Evolutionary conservation across 352 stramenopile species (phyloP).

Genomic region (Phytopythium montanum): DNA sequence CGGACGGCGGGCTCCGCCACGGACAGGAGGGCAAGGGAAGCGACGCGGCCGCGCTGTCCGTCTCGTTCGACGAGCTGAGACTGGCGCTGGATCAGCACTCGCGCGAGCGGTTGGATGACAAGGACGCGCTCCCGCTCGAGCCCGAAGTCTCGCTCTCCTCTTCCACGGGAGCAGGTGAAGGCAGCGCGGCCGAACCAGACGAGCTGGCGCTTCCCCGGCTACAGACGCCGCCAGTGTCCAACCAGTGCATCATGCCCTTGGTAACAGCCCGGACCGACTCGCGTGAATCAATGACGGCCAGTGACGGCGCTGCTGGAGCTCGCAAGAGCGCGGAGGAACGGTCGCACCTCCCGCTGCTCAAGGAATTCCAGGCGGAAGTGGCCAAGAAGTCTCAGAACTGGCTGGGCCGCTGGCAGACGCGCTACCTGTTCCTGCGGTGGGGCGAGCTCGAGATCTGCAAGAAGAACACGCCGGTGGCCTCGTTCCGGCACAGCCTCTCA

Average conservation of each 20-base stretch:
- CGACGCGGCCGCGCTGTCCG: not conserved
- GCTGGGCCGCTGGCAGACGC: slow-evolving; percentile 52
- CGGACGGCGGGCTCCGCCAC: not conserved
- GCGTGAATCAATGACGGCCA: not conserved
- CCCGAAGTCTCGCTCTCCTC: slow-evolving; percentile 9
- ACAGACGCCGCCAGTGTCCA: slow-evolving; percentile 2
- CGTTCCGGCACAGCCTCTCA: slow-evolving; percentile 26
- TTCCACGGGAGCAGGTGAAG: not conserved
- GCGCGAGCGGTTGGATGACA: slow-evolving; percentile 28
- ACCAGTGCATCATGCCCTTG: not conserved
- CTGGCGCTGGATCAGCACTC: slow-evolving; percentile 32
- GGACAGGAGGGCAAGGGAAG: not conserved
- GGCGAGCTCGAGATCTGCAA: slow-evolving; percentile 55
- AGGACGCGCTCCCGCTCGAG: slow-evolving; percentile 35
- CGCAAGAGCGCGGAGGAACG: slow-evolving; percentile 1
- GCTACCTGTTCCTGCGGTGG: slow-evolving; percentile 46
- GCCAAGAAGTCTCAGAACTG: slow-evolving; percentile 68
- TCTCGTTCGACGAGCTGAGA: slow-evolving; percentile 37
- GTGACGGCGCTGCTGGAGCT: not conserved
- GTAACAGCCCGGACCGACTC: not conserved
- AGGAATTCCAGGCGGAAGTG: slow-evolving; percentile 47
- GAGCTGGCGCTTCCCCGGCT: slow-evolving; percentile 17
- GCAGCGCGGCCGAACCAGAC: slow-evolving; percentile 7
- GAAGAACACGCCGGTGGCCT: slow-evolving; percentile 15
- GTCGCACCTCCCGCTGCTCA: slow-evolving; percentile 18